Base-by-base conservation (phyloP, 139 green algal genomes). In the Tetradesmus lagerheimii region DNA sequence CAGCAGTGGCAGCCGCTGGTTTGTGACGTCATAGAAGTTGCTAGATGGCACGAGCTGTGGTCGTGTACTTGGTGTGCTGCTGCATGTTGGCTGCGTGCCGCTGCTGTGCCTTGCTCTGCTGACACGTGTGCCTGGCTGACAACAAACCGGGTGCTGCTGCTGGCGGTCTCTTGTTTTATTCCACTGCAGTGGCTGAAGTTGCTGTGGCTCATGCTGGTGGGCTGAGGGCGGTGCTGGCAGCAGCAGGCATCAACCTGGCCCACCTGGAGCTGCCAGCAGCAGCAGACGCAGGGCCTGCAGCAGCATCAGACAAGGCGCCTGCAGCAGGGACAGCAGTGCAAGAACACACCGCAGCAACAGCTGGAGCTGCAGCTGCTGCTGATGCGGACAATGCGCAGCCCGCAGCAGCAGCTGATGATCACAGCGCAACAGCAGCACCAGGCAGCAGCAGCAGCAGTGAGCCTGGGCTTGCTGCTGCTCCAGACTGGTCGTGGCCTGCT, bases 201-300 rank as follows among this genome's bases (percentile, higher is more conserved):
- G 93, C 93, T 0, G 89, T 97, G 37, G 41, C 11, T 0, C 76
- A 66, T 34, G 96, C 93, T 31, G 96, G 96, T 27, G 96, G 96
- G 34, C 89, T 97, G 41, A 12, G 47, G 16, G 80, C 87, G 14
- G 88, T 97, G 31, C 90, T 98, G 85, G 38, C 27, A 66, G 38
- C 57, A 45, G 64, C 64, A 62, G 89, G 89, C 0, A 47, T 91
- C 1, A 83, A 89, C 45, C 91, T 92, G 74, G 6, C 34, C 4
- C 79, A 81, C 71, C 35, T 83, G 31, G 74, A 89, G 53, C 29
- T 89, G n/a, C 29, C 80, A 66, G 80, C 71, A 83, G 85, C 67
- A 41, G 77, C 47, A 3, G 0, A 41, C 20, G 25, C 35, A 29
- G 31, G 45, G 16, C 39, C 34, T 67, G 76, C 23, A 85, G 38